Percentiles rank a stretch among this genome's conserved stretches.
phyloP scores from a whole-genome alignment of 768 basidiomycete genomes.

The Boletus eberwhitei region DNA sequence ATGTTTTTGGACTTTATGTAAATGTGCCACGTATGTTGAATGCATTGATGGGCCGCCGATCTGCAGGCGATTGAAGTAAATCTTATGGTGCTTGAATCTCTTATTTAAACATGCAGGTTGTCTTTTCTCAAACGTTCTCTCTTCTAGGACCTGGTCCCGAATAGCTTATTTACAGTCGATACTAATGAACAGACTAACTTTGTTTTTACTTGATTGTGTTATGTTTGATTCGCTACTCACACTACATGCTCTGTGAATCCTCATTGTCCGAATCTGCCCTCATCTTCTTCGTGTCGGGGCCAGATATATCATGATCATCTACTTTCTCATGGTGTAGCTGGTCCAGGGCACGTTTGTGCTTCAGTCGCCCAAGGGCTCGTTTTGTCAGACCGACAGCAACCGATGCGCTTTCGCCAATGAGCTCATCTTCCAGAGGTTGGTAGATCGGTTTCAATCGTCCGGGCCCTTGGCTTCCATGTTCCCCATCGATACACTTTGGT shows the following conservation, averaged over 20 bases:
- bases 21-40: too few relatives aligned
- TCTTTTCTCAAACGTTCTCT: too few relatives aligned
- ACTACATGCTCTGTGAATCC: not conserved
- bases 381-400: slow-evolving; percentile 33
- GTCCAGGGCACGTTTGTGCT: slow-evolving; percentile 47
- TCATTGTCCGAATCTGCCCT: slow-evolving; percentile 11
- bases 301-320: slow-evolving; percentile 1
- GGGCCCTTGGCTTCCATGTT: slow-evolving; percentile 40
- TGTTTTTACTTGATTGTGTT: too few relatives aligned
- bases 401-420: slow-evolving; percentile 1
- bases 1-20: too few relatives aligned
- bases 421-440: slow-evolving; percentile 12
- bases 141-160: too few relatives aligned
- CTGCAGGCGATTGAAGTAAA: too few relatives aligned
- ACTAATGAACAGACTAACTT: too few relatives aligned
- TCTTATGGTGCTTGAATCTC: too few relatives aligned
- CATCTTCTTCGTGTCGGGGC: slow-evolving; percentile 15
- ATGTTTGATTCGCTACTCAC: not conserved
- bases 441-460: slow-evolving; percentile 19
- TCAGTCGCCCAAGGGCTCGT: slow-evolving; percentile 47
- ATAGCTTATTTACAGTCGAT: too few relatives aligned
- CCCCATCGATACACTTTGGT: slow-evolving; percentile 55
- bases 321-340: slow-evolving; percentile 15
- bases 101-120: too few relatives aligned
- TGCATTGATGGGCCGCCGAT: too few relatives aligned